Evolutionary conservation across 495 filamentous ascomycete genomes (phyloP).

Genomic region (Emericellopsis terricola): DNA sequence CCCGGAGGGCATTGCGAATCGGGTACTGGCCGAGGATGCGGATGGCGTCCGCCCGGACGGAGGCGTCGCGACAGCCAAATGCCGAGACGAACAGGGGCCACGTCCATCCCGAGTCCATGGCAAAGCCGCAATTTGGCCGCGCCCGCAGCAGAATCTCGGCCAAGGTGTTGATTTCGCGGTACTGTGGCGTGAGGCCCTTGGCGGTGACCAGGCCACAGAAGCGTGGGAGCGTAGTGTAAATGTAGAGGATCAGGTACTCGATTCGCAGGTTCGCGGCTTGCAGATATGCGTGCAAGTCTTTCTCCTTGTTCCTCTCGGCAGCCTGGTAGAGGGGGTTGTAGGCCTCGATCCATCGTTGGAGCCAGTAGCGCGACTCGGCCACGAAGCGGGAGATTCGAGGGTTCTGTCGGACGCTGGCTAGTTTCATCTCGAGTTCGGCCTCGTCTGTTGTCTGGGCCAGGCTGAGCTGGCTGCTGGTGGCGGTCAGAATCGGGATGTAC

Average conservation of each 20-base stretch:
- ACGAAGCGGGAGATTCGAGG: conserved; percentile 10
- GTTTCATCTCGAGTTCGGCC: not conserved
- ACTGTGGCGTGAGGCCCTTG: conserved; percentile 2
- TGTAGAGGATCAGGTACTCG: conserved; percentile 4
- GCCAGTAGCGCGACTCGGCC: conserved; percentile 15
- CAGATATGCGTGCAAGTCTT: not conserved
- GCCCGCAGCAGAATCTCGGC: conserved; percentile 1
- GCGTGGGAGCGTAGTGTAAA: conserved; percentile 1
- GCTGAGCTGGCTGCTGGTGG: not conserved
- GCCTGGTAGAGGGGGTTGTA: conserved; percentile 4
- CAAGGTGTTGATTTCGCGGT: conserved; percentile 1
- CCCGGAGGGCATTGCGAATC: conserved; percentile 3
- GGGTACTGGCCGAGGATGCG: conserved; percentile 2
- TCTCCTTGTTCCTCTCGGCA: not conserved
- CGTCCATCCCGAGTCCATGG: conserved; percentile 2
- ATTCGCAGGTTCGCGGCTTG: conserved; percentile 1
- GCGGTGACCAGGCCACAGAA: conserved; percentile 1
- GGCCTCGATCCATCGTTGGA: conserved; percentile 3
- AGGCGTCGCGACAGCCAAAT: not conserved
- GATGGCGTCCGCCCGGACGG: not conserved
- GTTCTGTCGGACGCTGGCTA: not conserved
- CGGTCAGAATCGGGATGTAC: not conserved
- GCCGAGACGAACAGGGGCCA: conserved; percentile 2
- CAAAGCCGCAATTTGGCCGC: conserved; percentile 3
- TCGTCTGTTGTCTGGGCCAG: not conserved